These are phyloP conservation scores for Angophora floribunda DNA, from an alignment of 345 rosid genomes.

Conservation along the genomic window DNA sequence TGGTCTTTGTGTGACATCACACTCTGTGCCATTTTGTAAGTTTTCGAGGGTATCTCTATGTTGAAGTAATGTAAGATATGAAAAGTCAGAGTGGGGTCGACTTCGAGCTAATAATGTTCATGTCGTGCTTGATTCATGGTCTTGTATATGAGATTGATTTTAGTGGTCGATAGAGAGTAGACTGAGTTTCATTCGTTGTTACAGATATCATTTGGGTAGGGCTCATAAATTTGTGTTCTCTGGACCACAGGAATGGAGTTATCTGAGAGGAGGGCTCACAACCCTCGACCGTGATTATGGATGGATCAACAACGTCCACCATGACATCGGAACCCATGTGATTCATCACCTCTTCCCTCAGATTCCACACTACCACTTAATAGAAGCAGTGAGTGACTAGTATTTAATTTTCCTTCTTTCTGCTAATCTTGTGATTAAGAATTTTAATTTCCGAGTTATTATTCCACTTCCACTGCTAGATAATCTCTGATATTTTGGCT, in stretches of 20 bases:
- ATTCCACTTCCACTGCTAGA: background rate
- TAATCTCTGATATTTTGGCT: background rate
- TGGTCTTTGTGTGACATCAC: background rate
- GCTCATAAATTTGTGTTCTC: background rate
- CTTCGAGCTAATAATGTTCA: background rate
- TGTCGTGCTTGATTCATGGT: background rate
- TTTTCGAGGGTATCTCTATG: background rate
- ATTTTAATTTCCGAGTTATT: background rate
- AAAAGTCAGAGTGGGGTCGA: background rate
- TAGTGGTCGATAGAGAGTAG: background rate
- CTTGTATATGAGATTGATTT: background rate
- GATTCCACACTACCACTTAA: conserved; percentile 87
- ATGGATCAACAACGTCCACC: conserved; percentile 81
- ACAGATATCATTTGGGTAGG: background rate
- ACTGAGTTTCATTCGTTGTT: background rate
- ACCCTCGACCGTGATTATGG: conserved; percentile 88
- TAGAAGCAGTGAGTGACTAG: conserved; percentile 63
- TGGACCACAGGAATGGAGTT: conserved; percentile 73
- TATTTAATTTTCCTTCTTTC: background rate
- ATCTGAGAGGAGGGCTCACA: conserved; percentile 88
- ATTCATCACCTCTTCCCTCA: conserved; percentile 94
- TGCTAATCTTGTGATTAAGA: background rate
- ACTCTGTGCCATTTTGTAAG: background rate
- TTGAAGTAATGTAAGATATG: background rate
- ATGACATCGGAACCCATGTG: conserved; percentile 94